Percentiles rank a stretch among this genome's conserved stretches.
Evolutionary conservation across 2,329 filamentous ascomycete species (phyloP).

Genomic region (Calycina herbarum): DNA sequence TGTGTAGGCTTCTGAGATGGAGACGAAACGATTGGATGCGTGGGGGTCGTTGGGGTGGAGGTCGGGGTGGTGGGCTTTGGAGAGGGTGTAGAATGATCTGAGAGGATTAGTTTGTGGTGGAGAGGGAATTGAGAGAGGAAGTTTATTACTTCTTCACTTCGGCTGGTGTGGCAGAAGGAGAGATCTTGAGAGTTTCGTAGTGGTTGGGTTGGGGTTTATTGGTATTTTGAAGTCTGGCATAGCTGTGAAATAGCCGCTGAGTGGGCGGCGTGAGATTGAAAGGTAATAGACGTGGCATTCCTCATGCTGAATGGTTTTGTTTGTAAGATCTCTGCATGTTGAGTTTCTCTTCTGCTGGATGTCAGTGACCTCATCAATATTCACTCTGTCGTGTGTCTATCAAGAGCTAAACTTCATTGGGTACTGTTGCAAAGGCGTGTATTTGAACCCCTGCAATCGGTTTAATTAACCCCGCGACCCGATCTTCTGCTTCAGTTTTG

Average conservation of each 20-base stretch:
- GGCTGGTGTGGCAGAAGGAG: constrained; percentile 63
- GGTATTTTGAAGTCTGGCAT: constrained; percentile 35
- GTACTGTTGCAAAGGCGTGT: neutral
- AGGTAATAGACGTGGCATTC: constrained; percentile 54
- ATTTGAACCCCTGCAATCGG: neutral
- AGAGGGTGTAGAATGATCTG: constrained; percentile 84
- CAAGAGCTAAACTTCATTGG: neutral
- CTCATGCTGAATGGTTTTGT: constrained; percentile 51
- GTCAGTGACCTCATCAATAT: constrained; percentile 17
- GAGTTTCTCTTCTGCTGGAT: too few species aligned
- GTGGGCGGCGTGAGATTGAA: constrained; percentile 23
- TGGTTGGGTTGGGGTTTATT: constrained; percentile 53
- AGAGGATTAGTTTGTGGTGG: constrained; percentile 11
- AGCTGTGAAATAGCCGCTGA: constrained; percentile 46
- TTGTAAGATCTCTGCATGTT: constrained; percentile 5
- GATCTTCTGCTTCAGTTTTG: neutral
- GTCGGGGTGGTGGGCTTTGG: constrained; percentile 91
- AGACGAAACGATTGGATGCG: constrained; percentile 75
- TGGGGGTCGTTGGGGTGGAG: constrained; percentile 74
- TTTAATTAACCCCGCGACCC: neutral
- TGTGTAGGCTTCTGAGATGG: constrained; percentile 81
- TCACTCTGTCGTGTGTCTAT: neutral
- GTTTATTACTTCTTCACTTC: constrained; percentile 78
- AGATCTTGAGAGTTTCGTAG: constrained; percentile 80
- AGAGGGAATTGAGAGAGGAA: neutral